Evolutionary conservation across 495 filamentous ascomycete species (phyloP).

Genomic region (Daldinia decipiens): DNA sequence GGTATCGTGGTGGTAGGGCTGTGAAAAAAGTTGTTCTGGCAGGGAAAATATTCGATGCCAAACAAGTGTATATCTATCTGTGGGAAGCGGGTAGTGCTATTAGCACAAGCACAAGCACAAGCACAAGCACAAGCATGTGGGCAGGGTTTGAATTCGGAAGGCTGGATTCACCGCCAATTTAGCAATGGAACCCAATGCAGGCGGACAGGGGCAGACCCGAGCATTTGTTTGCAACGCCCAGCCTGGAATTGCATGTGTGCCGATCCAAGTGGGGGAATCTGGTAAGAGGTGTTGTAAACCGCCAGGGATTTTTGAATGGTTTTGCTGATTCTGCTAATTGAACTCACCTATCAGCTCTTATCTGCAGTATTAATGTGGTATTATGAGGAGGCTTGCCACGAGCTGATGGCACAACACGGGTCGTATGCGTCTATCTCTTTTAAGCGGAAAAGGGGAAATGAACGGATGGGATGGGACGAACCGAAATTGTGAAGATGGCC

Average conservation of each 20-base stretch:
- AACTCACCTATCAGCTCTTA: conserved; percentile 18
- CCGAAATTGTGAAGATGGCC: conserved; percentile 25
- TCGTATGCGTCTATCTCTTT: conserved; percentile 11
- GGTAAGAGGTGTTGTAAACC: conserved; percentile 3
- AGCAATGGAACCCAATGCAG: conserved; percentile 39
- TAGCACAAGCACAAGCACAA: conserved; percentile 24
- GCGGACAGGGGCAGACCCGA: conserved; percentile 28
- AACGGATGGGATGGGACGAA: conserved; percentile 12
- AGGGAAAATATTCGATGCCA: conserved; percentile 32
- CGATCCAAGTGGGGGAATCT: conserved; percentile 36
- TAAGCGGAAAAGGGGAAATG: conserved; percentile 9
- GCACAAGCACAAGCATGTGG: conserved; percentile 19
- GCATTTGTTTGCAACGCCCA: conserved; percentile 21
- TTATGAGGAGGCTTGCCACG: conserved; percentile 25
- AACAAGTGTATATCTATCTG: conserved; percentile 23
- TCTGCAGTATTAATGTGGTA: conserved; percentile 13
- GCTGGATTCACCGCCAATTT: conserved; percentile 44
- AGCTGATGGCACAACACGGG: conserved; percentile 14
- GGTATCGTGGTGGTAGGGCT: conserved; percentile 6
- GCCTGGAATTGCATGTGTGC: conserved; percentile 39
- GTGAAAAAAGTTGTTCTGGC: conserved; percentile 44
- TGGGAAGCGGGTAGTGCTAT: conserved; percentile 37
- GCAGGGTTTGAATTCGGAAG: conserved; percentile 32
- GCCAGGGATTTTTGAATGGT: background rate
- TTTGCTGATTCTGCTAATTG: background rate